Base-by-base conservation (phyloP, 139 green algal genomes). In the Chlamydomonas sp. region DNA sequence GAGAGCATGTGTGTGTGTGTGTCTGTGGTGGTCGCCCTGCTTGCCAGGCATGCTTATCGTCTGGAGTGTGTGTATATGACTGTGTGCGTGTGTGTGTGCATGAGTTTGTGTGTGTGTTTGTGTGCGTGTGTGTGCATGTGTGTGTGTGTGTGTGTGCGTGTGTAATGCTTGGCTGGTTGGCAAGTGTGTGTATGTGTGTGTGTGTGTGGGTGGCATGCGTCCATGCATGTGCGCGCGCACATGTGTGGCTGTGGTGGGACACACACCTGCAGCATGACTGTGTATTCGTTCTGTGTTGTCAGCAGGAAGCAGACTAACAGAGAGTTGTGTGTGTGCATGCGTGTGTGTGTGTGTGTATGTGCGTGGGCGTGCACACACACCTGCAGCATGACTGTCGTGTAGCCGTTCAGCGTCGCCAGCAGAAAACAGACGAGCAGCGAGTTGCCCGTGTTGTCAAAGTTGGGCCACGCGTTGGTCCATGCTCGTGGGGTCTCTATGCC, bases 381-480 rank as follows among this genome's bases (percentile, higher is more conserved):
- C 35, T 58, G 26, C 3, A 64, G 57, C 76, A 81, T 81, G 59
- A 72, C 79, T 39, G 47, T 70, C 24, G 81, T 85, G 70, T 91
- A 96, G 63, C 85, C 84, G 58, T 96, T 90, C n/a, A 90, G 79
- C 1, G 85, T 92, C 29, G 82, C 75, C 1, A 69, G 36, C 5
- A 69, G 72, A 61, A 81, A 81, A 54, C 71, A 78, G 6, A 70
- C 48, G 2, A 71, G 33, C 28, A 71, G 65, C 20, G 65, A 71
- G 39, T 81, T 83, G 35, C 80, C 72, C 5, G 91, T 65, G 70
- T 96, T 87, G 77, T 95, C 90, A 76, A 94, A 96, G 73, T 93
- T 91, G 64, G 76, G 76, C 1, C 66, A 82, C 20, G 36, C 30
- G 48, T 78, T 82, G 28, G 6, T 30, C 76, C 76, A 82, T 8